These are phyloP conservation scores for Boletus coccyginus DNA, from an alignment of 768 basidiomycete genomes.

Conservation along the genomic window DNA sequence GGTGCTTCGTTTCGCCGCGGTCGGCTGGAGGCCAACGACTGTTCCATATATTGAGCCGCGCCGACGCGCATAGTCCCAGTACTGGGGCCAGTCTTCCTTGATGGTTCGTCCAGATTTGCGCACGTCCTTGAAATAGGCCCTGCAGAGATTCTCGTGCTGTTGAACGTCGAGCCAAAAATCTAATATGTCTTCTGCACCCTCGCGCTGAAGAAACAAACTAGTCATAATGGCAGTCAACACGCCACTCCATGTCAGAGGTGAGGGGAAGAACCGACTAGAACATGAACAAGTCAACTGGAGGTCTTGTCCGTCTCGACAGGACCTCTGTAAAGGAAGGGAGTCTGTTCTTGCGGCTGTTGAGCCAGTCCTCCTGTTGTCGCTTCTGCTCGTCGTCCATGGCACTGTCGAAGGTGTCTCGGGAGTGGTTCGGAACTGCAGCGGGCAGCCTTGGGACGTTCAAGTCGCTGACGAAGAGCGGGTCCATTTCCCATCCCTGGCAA, in stretches of 20 bases:
- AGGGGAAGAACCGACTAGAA: conserved; percentile 74
- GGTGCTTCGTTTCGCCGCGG: conserved; percentile 71
- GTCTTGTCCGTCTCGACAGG: conserved; percentile 82
- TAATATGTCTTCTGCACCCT: conserved; percentile 92
- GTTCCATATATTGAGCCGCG: conserved; percentile 93
- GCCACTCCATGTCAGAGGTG: neutral
- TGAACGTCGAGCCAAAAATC: conserved; percentile 99
- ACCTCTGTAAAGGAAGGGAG: conserved; percentile 91
- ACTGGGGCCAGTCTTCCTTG: conserved; percentile 98
- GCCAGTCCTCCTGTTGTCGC: conserved; percentile 69
- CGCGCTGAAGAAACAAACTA: conserved; percentile 93
- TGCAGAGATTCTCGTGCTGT: conserved; percentile 97
- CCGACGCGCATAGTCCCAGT: conserved; percentile 90
- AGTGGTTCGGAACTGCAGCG: conserved; percentile 12
- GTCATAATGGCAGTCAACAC: conserved; percentile 5
- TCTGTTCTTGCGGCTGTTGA: conserved; percentile 65
- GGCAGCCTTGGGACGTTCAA: conserved; percentile 14
- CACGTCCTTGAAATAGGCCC: conserved; percentile 99
- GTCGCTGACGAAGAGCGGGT: conserved; percentile 17
- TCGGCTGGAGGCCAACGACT: conserved; percentile 72
- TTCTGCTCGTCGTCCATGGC: conserved; percentile 55
- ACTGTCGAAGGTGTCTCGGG: neutral
- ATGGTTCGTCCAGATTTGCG: conserved; percentile 91
- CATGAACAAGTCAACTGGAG: conserved; percentile 98
- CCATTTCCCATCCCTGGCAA: conserved; percentile 8